A percentile compares a stretch with the other conserved stretches of the same genome.
These are phyloP conservation scores for Claviceps citrina DNA, from an alignment of 2,329 filamentous ascomycete species.

Conservation along the genomic window DNA sequence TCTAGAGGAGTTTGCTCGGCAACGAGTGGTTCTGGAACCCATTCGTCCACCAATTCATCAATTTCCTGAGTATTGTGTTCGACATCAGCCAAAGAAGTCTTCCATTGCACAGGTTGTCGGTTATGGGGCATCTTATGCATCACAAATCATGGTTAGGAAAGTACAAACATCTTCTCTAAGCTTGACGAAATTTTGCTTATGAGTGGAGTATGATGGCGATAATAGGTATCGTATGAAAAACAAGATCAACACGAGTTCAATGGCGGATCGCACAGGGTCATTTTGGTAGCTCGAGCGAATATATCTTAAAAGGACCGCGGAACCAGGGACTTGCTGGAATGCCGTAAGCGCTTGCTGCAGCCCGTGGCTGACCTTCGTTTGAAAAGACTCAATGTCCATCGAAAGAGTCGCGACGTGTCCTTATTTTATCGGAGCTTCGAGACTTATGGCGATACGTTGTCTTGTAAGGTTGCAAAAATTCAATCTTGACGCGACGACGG, in stretches of 20 bases:
- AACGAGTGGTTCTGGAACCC: conserved; percentile 87
- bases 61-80: conserved; percentile 46
- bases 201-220: conserved; percentile 80
- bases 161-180: conserved; percentile 56
- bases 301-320: conserved; percentile 85
- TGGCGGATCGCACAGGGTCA: conserved; percentile 81
- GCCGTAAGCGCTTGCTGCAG: conserved; percentile 41
- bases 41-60: conserved; percentile 90
- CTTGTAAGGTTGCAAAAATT: too few relatives aligned
- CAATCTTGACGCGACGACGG: too few relatives aligned
- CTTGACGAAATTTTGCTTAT: conserved; percentile 77
- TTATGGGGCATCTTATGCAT: not conserved
- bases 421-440: not conserved
- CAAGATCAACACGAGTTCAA: conserved; percentile 84
- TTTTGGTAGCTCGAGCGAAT: conserved; percentile 96
- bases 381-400: conserved; percentile 53
- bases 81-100: conserved; percentile 1
- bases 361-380: conserved; percentile 32
- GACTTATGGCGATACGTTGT: not conserved
- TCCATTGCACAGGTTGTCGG: not conserved
- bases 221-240: conserved; percentile 92
- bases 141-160: not conserved
- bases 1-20: conserved; percentile 58
- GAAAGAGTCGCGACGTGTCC: not conserved
- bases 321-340: conserved; percentile 86